Conservation (phyloP, 805 yeast genomes). For the Sporopachydermia lactativora region DNA sequence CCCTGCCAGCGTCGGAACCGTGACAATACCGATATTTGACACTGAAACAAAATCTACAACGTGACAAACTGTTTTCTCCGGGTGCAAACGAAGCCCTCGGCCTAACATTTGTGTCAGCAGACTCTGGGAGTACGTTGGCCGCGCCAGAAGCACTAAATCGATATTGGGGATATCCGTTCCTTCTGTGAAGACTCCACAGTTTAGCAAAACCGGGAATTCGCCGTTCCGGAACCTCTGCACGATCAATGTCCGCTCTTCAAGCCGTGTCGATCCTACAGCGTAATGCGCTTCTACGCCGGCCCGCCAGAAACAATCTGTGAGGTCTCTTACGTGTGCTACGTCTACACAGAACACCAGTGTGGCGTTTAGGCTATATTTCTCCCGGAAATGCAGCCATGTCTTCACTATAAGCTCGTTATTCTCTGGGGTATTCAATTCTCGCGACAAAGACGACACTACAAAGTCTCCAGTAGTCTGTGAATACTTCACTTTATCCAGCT, state of each 20-base stretch:
- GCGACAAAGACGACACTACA: slow-evolving; percentile 20
- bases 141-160: slow-evolving; percentile 61
- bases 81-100: slow-evolving; percentile 59
- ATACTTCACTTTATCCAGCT: slow-evolving; percentile 23
- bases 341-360: slow-evolving; percentile 72
- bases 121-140: slow-evolving; percentile 70
- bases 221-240: slow-evolving; percentile 50
- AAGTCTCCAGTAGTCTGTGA: slow-evolving; percentile 4
- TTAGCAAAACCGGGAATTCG: slow-evolving; percentile 56
- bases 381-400: slow-evolving; percentile 33
- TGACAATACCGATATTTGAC: slow-evolving; percentile 34
- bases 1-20: slow-evolving; percentile 39
- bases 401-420: slow-evolving; percentile 41
- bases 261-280: slow-evolving; percentile 54
- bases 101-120: slow-evolving; percentile 82
- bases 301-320: slow-evolving; percentile 37
- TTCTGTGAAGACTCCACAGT: slow-evolving; percentile 85
- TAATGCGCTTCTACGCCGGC: slow-evolving; percentile 57
- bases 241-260: slow-evolving; percentile 33
- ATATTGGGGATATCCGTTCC: slow-evolving; percentile 91
- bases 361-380: slow-evolving; percentile 32
- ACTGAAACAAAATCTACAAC: slow-evolving; percentile 68
- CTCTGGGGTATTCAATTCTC: slow-evolving; percentile 37
- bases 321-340: slow-evolving; percentile 43
- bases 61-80: slow-evolving; percentile 52